Conservation (phyloP, 192 early-diverging fungal species). For the Lobulomyces angularis region DNA sequence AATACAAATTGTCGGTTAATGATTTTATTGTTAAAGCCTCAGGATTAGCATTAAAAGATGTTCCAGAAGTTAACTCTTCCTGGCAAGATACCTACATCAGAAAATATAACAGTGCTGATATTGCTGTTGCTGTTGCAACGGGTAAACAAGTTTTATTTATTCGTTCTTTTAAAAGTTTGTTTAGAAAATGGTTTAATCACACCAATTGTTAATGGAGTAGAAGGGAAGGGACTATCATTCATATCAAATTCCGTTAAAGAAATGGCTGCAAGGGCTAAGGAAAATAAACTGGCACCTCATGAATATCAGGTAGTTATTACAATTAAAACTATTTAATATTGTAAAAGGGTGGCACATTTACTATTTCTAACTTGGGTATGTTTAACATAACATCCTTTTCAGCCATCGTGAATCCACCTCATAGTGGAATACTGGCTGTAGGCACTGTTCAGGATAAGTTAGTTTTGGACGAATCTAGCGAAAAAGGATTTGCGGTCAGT, state of each 20-base stretch:
- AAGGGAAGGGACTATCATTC: slow-evolving; percentile 68
- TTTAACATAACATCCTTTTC: slow-evolving; percentile 87
- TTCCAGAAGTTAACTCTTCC: slow-evolving; percentile 86
- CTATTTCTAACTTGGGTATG: slow-evolving; percentile 98
- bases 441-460: slow-evolving; percentile 67
- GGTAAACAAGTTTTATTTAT: slow-evolving; percentile 15
- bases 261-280: slow-evolving; percentile 70
- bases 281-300: slow-evolving; percentile 78
- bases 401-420: slow-evolving; percentile 96
- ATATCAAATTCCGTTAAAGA: slow-evolving; percentile 82
- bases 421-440: slow-evolving; percentile 84
- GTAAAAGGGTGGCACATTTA: slow-evolving; percentile 75
- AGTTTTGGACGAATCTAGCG: slow-evolving; percentile 24
- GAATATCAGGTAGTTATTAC: slow-evolving; percentile 69
- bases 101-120: slow-evolving; percentile 83
- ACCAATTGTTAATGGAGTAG: slow-evolving; percentile 74
- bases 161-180: neutral
- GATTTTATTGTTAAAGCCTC: slow-evolving; percentile 97
- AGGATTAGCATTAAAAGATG: slow-evolving; percentile 71
- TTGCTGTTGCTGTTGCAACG: slow-evolving; percentile 91
- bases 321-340: neutral
- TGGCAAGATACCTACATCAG: slow-evolving; percentile 84
- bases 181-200: slow-evolving; percentile 79
- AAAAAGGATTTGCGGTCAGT: slow-evolving; percentile 35
- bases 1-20: slow-evolving; percentile 95